phyloP scores from a whole-genome alignment of 257 asterid species.

The Gentiana macrophylla region DNA sequence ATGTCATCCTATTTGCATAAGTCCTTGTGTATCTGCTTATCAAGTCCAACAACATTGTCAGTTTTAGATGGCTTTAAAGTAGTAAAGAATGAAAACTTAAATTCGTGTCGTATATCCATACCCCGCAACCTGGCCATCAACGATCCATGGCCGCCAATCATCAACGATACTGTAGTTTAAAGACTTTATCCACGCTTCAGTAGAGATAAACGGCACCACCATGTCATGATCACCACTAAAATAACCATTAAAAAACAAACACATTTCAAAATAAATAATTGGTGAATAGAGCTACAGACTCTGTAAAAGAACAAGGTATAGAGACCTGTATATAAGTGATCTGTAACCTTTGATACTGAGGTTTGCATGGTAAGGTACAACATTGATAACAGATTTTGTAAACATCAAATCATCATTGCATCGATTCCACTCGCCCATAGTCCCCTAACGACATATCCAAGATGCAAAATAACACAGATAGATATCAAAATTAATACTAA shows the following conservation, averaged over 20 bases:
- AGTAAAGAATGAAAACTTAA: neutral
- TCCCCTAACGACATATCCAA: slow-evolving; percentile 3
- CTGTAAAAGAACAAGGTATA: too few relatives aligned
- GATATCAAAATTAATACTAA: too few relatives aligned
- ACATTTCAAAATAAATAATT: neutral
- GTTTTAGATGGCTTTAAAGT: too few relatives aligned
- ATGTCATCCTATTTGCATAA: slow-evolving; percentile 24
- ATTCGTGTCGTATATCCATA: slow-evolving; percentile 1
- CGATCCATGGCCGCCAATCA: slow-evolving; percentile 25
- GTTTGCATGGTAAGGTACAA: slow-evolving; percentile 10
- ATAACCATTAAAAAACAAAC: neutral
- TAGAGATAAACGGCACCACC: slow-evolving; percentile 10
- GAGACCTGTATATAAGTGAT: slow-evolving; percentile 26
- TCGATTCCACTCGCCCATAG: slow-evolving; percentile 7
- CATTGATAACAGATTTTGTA: slow-evolving; percentile 1
- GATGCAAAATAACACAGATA: too few relatives aligned
- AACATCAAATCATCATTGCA: slow-evolving; percentile 2
- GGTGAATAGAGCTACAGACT: neutral
- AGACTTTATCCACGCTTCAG: slow-evolving; percentile 26
- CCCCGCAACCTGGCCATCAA: slow-evolving; percentile 27
- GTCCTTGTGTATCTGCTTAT: slow-evolving; percentile 24
- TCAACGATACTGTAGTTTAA: slow-evolving; percentile 17
- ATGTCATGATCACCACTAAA: slow-evolving; percentile 25
- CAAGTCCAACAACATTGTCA: neutral
- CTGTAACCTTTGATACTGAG: slow-evolving; percentile 18